These are phyloP conservation scores for Polyporus tsugae DNA, from an alignment of 1,284 basidiomycete species.

Conservation along the genomic window DNA sequence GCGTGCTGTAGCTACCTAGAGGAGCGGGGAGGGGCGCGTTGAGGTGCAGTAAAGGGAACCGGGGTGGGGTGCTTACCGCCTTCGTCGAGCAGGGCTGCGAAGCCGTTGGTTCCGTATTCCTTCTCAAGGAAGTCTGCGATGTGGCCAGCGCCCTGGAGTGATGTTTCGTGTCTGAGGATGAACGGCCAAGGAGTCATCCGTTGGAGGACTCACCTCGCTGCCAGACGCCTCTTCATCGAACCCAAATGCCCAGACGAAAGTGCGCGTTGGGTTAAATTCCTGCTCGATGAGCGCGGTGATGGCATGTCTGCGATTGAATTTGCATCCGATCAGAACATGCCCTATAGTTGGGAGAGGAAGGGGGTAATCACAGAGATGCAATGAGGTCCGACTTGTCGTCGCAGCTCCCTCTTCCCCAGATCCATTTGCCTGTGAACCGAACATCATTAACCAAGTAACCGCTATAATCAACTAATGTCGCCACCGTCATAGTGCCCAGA, in stretches of 20 bases:
- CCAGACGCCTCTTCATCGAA: slow-evolving; percentile 75
- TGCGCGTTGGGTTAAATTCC: slow-evolving; percentile 59
- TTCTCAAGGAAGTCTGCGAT: slow-evolving; percentile 55
- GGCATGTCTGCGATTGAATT: slow-evolving; percentile 46
- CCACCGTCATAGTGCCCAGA: slow-evolving; percentile 46
- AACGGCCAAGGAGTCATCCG: background rate
- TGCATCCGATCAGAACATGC: background rate
- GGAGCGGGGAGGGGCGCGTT: background rate
- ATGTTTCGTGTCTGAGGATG: background rate
- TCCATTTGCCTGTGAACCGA: slow-evolving; percentile 45
- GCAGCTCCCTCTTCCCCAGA: slow-evolving; percentile 70
- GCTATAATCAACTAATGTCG: background rate
- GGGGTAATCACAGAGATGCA: slow-evolving; percentile 53
- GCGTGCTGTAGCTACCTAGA: slow-evolving; percentile 43
- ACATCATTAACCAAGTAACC: background rate
- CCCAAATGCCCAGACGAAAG: slow-evolving; percentile 71
- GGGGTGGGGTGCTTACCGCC: slow-evolving; percentile 44
- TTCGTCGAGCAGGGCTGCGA: slow-evolving; percentile 64
- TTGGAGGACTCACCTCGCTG: slow-evolving; percentile 45
- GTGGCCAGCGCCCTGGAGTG: slow-evolving; percentile 54
- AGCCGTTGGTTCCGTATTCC: slow-evolving; percentile 58
- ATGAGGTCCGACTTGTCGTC: slow-evolving; percentile 73
- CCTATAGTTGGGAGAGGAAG: background rate
- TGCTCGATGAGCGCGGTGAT: slow-evolving; percentile 59
- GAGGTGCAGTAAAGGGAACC: too few species aligned